Evolutionary conservation across 495 filamentous ascomycete genomes (phyloP), one percentile per base, ranked within the genome.

Genomic region (Bathelium albidoporum): DNA sequence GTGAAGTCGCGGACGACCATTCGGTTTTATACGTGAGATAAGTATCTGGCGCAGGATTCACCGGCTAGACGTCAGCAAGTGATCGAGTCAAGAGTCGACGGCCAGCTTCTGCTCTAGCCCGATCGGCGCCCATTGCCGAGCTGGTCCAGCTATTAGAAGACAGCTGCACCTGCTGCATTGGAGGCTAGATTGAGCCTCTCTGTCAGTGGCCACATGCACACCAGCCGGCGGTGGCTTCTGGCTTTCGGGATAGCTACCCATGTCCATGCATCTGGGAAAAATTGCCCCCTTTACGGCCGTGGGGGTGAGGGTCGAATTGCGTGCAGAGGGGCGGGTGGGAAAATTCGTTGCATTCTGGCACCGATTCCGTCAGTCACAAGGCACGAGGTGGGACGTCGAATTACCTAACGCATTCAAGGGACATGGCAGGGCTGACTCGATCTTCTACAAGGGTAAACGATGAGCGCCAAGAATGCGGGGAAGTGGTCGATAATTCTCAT

Each of bases 361-460:
- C 49, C 49, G 24, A 28, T 29, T 26, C 24, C 49, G 20, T 29
- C 12, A 9, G 49, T 55, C 22, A 29, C n/a, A 24, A 12, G 49
- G 22, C 24, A 55, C 20, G 12, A 9, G 20, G 16, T 29, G 9
- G 10, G 5, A 3, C 24, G 14, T 49, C 14, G 11, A 29, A 3
- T 55, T 55, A 55, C 49, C 20, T 55, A 55, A 55, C 20, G 24
- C 20, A 55, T 28, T 55, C 22, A 28, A 16, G 2, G 12, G 49
- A 55, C 12, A 55, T 55, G 49, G 24, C 49, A 55, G 49, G 49
- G 49, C 49, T 55, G 49, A 55, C 12, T 55, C 49, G 49, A 55
- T 55, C 49, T 55, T n/a, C 7, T 29, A 24, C 49, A 55, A 55
- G 49, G 49, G 49, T 55, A 29, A 5, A 55, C 20, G 49, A 55